Conservation (phyloP, 805 yeast genomes). For the Kuraishia borneana region DNA sequence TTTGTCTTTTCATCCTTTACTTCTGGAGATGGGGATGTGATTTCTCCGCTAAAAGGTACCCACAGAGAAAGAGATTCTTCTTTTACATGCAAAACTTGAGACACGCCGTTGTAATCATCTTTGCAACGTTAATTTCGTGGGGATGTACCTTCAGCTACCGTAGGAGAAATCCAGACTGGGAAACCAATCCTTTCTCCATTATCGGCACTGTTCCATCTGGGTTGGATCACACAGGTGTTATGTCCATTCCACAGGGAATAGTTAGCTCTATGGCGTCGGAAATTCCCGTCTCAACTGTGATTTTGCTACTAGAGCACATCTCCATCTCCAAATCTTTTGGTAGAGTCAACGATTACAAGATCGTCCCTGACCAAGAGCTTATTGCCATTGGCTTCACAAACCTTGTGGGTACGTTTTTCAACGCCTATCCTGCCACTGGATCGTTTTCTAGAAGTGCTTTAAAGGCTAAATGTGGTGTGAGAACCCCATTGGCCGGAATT, state of each 20-base stretch:
- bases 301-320: slow-evolving; percentile 81
- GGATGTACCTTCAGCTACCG: slow-evolving; percentile 41
- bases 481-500: slow-evolving; percentile 88
- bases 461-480: slow-evolving; percentile 90
- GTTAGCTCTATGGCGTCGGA: slow-evolving; percentile 56
- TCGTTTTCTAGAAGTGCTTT: slow-evolving; percentile 92
- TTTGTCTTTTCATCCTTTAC: slow-evolving; percentile 62
- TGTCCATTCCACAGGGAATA: slow-evolving; percentile 51
- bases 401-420: slow-evolving; percentile 82
- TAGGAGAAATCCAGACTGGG: slow-evolving; percentile 12
- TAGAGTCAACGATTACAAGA: slow-evolving; percentile 80
- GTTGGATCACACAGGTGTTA: slow-evolving; percentile 62
- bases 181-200: slow-evolving; percentile 40
- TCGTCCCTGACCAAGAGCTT: slow-evolving; percentile 87
- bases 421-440: slow-evolving; percentile 93
- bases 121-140: slow-evolving; percentile 79
- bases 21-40: slow-evolving; percentile 58
- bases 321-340: slow-evolving; percentile 93
- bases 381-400: slow-evolving; percentile 90
- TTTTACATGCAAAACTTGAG: slow-evolving; percentile 72
- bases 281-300: slow-evolving; percentile 76
- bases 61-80: slow-evolving; percentile 40
- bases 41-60: slow-evolving; percentile 51
- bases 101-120: slow-evolving; percentile 70
- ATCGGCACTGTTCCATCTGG: slow-evolving; percentile 81